Conservation (phyloP, 2,329 filamentous ascomycete genomes). For the Peltaster fructicola region DNA sequence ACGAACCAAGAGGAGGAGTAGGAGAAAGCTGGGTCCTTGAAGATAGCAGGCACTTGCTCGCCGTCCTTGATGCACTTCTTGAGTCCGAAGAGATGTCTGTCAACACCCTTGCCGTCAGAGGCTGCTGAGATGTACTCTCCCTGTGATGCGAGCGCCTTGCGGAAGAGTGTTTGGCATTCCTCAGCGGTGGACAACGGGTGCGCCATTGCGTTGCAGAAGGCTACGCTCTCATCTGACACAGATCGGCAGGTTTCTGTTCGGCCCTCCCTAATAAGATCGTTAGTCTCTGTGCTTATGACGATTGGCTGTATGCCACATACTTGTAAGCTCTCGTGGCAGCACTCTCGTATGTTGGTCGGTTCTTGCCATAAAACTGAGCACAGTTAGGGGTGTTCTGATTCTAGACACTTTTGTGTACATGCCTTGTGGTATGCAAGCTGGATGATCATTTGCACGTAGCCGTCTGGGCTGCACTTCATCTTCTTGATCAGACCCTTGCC, state of each 20-base stretch:
- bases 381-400: too few species aligned
- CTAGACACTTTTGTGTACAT: too few species aligned
- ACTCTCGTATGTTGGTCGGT: constrained; percentile 92
- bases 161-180: constrained; percentile 57
- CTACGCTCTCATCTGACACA: constrained; percentile 78
- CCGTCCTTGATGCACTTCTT: constrained; percentile 74
- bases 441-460: constrained; percentile 96
- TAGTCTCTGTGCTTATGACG: too few species aligned
- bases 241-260: constrained; percentile 90
- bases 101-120: constrained; percentile 81
- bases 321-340: constrained; percentile 91
- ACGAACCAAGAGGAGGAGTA: constrained; percentile 86
- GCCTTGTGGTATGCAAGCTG: constrained; percentile 97
- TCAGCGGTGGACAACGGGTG: constrained; percentile 46
- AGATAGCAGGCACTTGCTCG: constrained; percentile 67
- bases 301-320: too few species aligned
- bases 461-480: constrained; percentile 95
- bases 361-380: constrained; percentile 98
- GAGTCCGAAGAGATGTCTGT: constrained; percentile 90
- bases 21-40: constrained; percentile 65
- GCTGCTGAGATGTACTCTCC: constrained; percentile 82
- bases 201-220: constrained; percentile 78
- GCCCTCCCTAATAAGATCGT: too few species aligned
- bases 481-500: constrained; percentile 98
- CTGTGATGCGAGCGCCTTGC: constrained; percentile 63